Evolutionary conservation across 2,329 filamentous ascomycete species (phyloP).

Genomic region (Pseudogymnoascus sp.): DNA sequence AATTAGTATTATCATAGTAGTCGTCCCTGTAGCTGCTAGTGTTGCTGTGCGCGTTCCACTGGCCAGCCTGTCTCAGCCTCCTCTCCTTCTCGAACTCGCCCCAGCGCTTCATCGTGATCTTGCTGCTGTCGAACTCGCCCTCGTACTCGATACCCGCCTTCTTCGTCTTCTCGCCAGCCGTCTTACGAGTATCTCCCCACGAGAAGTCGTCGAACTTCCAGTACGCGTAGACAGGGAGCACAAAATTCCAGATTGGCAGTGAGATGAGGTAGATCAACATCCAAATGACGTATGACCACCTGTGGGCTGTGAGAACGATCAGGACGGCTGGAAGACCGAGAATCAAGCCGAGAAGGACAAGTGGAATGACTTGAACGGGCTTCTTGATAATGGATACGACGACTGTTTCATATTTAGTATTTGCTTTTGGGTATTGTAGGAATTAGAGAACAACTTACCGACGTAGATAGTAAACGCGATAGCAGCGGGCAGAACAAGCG

Average conservation of each 20-base stretch:
- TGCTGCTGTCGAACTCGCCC: slow-evolving; percentile 95
- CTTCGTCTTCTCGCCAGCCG: slow-evolving; percentile 79
- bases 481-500: slow-evolving; percentile 87
- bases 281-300: slow-evolving; percentile 86
- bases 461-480: slow-evolving; percentile 97
- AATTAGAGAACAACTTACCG: slow-evolving; percentile 48
- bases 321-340: slow-evolving; percentile 87
- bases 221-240: slow-evolving; percentile 88
- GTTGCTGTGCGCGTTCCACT: slow-evolving; percentile 5
- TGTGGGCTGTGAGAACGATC: slow-evolving; percentile 88
- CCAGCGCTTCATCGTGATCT: slow-evolving; percentile 99
- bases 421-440: not conserved
- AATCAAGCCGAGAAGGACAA: slow-evolving; percentile 82
- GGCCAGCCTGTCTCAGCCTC: slow-evolving; percentile 19
- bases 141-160: slow-evolving; percentile 81
- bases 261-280: slow-evolving; percentile 94
- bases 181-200: slow-evolving; percentile 97
- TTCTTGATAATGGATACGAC: slow-evolving; percentile 74
- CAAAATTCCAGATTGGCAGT: slow-evolving; percentile 94
- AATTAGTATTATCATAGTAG: slow-evolving; percentile 11
- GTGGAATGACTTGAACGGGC: slow-evolving; percentile 77
- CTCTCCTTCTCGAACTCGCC: slow-evolving; percentile 81
- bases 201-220: slow-evolving; percentile 99
- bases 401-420: slow-evolving; percentile 43
- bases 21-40: slow-evolving; percentile 1